Percentiles rank a stretch among this genome's conserved stretches.
Evolutionary conservation across 495 filamentous ascomycete species (phyloP).

Genomic region (Usnea hakonensis): DNA sequence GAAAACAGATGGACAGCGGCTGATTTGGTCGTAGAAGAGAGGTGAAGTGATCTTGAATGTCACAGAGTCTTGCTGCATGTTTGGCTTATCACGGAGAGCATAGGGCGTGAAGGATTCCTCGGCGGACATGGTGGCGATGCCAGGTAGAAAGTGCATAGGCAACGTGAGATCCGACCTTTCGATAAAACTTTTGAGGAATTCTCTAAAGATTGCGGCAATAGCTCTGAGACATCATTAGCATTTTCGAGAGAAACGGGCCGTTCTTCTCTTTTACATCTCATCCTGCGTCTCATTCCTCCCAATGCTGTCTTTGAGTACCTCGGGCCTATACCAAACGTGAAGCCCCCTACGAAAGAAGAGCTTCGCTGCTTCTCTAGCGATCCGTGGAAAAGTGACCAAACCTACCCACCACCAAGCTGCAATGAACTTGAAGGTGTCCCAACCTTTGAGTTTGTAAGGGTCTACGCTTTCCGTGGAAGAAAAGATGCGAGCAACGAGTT

Average conservation of each 20-base stretch:
- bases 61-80: slow-evolving; percentile 24
- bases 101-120: slow-evolving; percentile 33
- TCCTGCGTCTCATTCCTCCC: slow-evolving; percentile 36
- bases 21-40: slow-evolving; percentile 52
- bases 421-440: slow-evolving; percentile 42
- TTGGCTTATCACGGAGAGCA: slow-evolving; percentile 10
- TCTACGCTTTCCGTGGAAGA: slow-evolving; percentile 43
- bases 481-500: slow-evolving; percentile 47
- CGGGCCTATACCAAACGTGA: slow-evolving; percentile 51
- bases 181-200: slow-evolving; percentile 43
- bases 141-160: slow-evolving; percentile 43
- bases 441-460: slow-evolving; percentile 34
- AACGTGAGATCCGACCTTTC: slow-evolving; percentile 32
- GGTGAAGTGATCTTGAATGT: slow-evolving; percentile 50
- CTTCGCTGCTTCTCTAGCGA: slow-evolving; percentile 46
- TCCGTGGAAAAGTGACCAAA: slow-evolving; percentile 54
- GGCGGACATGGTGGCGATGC: slow-evolving; percentile 27
- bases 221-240: slow-evolving; percentile 19
- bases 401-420: slow-evolving; percentile 55
- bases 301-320: slow-evolving; percentile 46
- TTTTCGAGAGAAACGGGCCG: not conserved
- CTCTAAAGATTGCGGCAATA: slow-evolving; percentile 45
- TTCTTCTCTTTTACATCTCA: slow-evolving; percentile 28
- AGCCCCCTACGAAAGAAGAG: slow-evolving; percentile 47
- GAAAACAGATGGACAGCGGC: slow-evolving; percentile 42